Conservation (phyloP, 371 early-diverging fungal species). For the Mucor lusitanicus region DNA sequence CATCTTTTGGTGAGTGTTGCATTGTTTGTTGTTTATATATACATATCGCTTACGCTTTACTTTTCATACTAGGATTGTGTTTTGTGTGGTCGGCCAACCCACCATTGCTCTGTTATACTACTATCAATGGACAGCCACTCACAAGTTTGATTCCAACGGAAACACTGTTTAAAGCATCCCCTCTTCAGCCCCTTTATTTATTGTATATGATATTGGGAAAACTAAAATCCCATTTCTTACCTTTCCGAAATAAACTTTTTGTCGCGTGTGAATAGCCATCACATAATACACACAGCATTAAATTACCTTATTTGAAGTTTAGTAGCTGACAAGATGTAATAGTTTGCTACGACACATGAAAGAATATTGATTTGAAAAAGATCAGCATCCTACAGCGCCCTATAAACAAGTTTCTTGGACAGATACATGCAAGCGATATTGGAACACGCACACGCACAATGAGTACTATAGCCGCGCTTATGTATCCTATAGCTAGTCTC, state of each 20-base stretch:
- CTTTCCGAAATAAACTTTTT: background rate
- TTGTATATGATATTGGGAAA: background rate
- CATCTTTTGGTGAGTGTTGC: constrained; percentile 72
- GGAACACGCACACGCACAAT: too few species aligned
- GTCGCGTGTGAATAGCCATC: constrained; percentile 5
- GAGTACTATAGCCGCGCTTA: too few species aligned
- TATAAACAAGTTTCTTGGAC: background rate
- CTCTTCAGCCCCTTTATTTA: background rate
- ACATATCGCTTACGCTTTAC: background rate
- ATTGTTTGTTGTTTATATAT: background rate
- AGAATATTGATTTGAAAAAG: background rate
- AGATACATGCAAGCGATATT: too few species aligned
- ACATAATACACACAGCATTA: background rate
- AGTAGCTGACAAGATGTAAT: background rate
- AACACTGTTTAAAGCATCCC: background rate
- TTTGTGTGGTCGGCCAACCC: constrained; percentile 87
- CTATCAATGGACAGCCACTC: constrained; percentile 69
- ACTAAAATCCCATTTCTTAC: background rate
- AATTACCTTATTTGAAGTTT: constrained; percentile 1
- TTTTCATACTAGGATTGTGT: constrained; percentile 55
- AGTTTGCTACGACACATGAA: background rate
- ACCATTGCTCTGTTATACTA: constrained; percentile 82
- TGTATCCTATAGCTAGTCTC: background rate
- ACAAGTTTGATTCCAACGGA: constrained; percentile 22
- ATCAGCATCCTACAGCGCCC: background rate